Evolutionary conservation across 2,329 filamentous ascomycete genomes (phyloP).

Genomic region (Talaromyces sp.): DNA sequence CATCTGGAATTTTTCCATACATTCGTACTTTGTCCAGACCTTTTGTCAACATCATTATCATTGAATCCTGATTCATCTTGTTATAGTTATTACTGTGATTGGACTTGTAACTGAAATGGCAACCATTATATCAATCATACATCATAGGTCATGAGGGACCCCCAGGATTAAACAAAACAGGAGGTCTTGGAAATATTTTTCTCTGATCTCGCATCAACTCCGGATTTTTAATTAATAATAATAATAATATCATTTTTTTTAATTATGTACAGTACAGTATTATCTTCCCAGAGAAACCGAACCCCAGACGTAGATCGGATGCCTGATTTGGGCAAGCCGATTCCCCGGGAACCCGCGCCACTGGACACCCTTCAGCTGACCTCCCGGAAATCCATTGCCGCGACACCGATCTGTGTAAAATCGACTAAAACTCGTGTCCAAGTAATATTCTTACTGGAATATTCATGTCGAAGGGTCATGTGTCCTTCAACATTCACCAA

Average conservation of each 20-base stretch:
- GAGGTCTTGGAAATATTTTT: not conserved
- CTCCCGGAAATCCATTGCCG: not conserved
- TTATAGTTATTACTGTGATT: not conserved
- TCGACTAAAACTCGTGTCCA: not conserved
- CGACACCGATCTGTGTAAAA: not conserved
- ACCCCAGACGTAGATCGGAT: conserved; percentile 16
- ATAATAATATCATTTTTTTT: not conserved
- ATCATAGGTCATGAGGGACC: not conserved
- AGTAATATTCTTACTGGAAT: not conserved
- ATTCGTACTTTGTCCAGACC: not conserved
- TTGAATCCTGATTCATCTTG: not conserved
- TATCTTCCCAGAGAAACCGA: not conserved
- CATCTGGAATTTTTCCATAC: not conserved
- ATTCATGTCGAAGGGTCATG: conserved; percentile 1
- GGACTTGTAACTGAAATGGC: too few species aligned
- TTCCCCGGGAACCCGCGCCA: conserved; percentile 11
- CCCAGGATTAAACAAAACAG: not conserved
- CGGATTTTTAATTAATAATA: not conserved
- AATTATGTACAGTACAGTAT: not conserved
- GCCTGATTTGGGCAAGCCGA: conserved; percentile 21
- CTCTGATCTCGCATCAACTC: not conserved
- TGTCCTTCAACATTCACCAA: not conserved
- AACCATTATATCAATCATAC: not conserved
- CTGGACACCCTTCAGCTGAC: conserved; percentile 11
- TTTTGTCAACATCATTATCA: too few species aligned